Evolutionary conservation across 805 yeast genomes (phyloP).

Genomic region (Candida berthetii): DNA sequence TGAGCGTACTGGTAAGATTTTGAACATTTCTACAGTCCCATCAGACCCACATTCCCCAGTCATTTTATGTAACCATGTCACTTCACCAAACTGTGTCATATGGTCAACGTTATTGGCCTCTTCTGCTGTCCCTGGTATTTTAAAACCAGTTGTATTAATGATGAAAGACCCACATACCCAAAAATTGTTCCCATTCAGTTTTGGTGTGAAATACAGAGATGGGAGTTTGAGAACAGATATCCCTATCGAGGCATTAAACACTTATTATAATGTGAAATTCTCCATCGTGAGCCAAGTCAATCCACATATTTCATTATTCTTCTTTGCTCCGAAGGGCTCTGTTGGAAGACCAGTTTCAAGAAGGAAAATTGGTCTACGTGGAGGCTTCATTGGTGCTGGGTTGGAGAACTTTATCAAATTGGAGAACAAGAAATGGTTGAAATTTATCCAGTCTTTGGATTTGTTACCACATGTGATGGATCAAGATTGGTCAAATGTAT

Average conservation of each 20-base stretch:
- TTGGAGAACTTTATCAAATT: conserved; percentile 63
- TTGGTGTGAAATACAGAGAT: conserved; percentile 71
- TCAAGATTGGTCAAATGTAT: conserved; percentile 77
- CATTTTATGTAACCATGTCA: conserved; percentile 67
- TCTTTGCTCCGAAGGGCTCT: conserved; percentile 73
- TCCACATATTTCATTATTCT: conserved; percentile 73
- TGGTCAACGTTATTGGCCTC: conserved; percentile 77
- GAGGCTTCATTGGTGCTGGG: conserved; percentile 73
- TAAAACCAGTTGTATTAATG: conserved; percentile 77
- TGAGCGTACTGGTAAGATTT: conserved; percentile 59
- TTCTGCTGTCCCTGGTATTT: conserved; percentile 78
- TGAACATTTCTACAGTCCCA: conserved; percentile 75
- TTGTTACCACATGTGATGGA: conserved; percentile 62
- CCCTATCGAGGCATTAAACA: conserved; percentile 67
- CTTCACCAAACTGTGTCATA: conserved; percentile 76
- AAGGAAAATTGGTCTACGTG: conserved; percentile 56
- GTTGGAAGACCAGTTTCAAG: conserved; percentile 74
- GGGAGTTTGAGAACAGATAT: conserved; percentile 77
- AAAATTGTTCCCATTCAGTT: conserved; percentile 55
- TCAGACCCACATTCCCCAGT: conserved; percentile 80
- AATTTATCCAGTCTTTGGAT: conserved; percentile 57
- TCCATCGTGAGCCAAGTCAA: conserved; percentile 77
- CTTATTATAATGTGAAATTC: conserved; percentile 71
- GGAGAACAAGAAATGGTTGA: conserved; percentile 74
- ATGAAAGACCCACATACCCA: conserved; percentile 40